Evolutionary conservation across 495 filamentous ascomycete genomes (phyloP), one percentile per base, ranked within the genome.

Genomic region (Sordaria brevicollis): DNA sequence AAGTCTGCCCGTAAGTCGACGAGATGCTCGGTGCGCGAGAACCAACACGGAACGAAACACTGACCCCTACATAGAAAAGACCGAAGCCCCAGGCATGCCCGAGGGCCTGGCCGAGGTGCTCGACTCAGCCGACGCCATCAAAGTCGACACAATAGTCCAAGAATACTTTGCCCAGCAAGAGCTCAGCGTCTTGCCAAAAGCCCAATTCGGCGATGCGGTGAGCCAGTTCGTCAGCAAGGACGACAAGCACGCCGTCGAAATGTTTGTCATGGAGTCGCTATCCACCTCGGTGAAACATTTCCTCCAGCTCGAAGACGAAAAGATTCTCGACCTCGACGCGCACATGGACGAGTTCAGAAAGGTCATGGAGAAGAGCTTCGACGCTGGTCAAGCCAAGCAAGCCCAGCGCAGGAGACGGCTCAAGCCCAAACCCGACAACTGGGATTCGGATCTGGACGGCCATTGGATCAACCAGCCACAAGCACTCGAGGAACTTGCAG

Each of bases 141-240:
- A 92, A 72, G 93, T 99, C 54, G 92, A 93, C 69, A 89, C 91
- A 71, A 83, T 99, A 4, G 94, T 98, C 2, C 84, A 89, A 13
- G 93, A 98, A 68, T 95, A 91, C 70, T 85, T 99, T 39, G 83
- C 86, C 1, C 89, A 91, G 8, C 93, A 98, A 70, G 92, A 91
- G 0, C 84, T 98, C 11, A 94, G 92, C 70, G 95, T 98, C 70
- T 83, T 99, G 0, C 94, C 95, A 0, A 90, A 94, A 74, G 94
- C 93, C 67, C 91, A 88, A 0, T 97, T 99, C 76, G 91, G 93
- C 7, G 94, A 98, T 79, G 96, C 95, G 0, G 93, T 99, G 8
- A 89, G 89, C 68, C 92, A 96, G 71, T 99, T 94, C 77, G 92
- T 98, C 31, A 90, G 93, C 78, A 98, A 98, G 72, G 92, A 97